Evolutionary conservation across 176 grass and related monocot genomes (phyloP).

Genomic region (Calamus simplicifolius): DNA sequence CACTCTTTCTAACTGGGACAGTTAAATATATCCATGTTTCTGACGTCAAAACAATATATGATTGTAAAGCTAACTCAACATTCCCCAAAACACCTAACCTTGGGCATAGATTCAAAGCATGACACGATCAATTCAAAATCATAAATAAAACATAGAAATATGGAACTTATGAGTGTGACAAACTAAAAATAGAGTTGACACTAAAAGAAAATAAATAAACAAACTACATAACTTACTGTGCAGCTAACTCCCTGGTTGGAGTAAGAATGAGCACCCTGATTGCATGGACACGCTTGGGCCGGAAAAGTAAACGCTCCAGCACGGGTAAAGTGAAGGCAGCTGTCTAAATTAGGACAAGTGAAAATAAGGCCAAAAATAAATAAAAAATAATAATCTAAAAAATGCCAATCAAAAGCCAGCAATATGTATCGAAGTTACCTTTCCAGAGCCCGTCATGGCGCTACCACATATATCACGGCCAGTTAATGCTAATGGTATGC

Average conservation of each 20-base stretch:
- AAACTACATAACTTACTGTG: slow-evolving; percentile 62
- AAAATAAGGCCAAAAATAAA: background rate
- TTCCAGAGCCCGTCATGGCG: slow-evolving; percentile 91
- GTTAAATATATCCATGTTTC: no score
- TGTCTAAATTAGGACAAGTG: slow-evolving; percentile 52
- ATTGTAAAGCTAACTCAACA: no score
- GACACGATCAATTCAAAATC: no score
- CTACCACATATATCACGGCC: slow-evolving; percentile 97
- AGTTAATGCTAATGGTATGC: slow-evolving; percentile 90
- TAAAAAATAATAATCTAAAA: slow-evolving; percentile 5
- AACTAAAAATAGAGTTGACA: no score
- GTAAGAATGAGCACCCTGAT: slow-evolving; percentile 98
- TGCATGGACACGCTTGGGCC: slow-evolving; percentile 75
- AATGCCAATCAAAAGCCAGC: background rate
- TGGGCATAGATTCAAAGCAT: no score
- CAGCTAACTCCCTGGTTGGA: slow-evolving; percentile 88
- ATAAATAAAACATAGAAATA: no score
- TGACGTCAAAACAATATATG: no score
- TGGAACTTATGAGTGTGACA: no score
- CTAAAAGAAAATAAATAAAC: background rate
- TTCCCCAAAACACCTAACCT: no score
- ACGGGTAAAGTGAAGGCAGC: slow-evolving; percentile 84
- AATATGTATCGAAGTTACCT: slow-evolving; percentile 44
- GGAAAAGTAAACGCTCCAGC: slow-evolving; percentile 87
- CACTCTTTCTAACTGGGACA: no score